phyloP scores from a whole-genome alignment of 2,329 filamentous ascomycete genomes.

The Monosporascus sp. region DNA sequence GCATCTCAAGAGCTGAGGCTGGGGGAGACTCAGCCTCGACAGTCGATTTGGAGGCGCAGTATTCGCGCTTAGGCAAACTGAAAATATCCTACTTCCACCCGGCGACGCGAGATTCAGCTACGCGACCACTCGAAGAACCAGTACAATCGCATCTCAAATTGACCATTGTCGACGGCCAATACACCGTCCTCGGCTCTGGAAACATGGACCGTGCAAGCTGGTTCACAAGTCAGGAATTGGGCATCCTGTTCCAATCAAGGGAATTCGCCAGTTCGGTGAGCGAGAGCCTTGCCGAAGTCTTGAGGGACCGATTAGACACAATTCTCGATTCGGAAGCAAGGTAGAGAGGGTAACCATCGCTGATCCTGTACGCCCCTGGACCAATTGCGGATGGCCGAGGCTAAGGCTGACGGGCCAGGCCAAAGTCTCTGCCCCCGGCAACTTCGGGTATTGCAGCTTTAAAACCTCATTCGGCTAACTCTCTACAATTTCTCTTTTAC shows the following conservation, averaged over 20 bases:
- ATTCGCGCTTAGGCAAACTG: constrained; percentile 40
- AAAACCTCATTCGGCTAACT: too few relatives aligned
- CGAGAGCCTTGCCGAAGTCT: constrained; percentile 23
- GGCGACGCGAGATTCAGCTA: constrained; percentile 8
- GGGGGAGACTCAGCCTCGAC: constrained; percentile 14
- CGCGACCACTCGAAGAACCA: constrained; percentile 44
- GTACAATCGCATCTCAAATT: constrained; percentile 75
- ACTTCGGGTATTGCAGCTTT: background rate
- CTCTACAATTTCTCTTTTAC: too few relatives aligned
- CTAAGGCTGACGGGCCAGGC: background rate
- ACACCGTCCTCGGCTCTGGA: constrained; percentile 68
- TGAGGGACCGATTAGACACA: constrained; percentile 27
- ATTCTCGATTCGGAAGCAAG: constrained; percentile 18
- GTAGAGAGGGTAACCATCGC: background rate
- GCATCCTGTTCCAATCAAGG: constrained; percentile 49
- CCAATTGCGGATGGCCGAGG: background rate
- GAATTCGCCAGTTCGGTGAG: constrained; percentile 27
- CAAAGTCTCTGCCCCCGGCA: background rate
- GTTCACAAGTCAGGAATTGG: constrained; percentile 82
- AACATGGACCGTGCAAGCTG: constrained; percentile 83
- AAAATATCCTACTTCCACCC: constrained; percentile 54
- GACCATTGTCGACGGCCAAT: constrained; percentile 63
- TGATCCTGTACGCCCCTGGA: background rate
- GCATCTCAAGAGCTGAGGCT: constrained; percentile 12
- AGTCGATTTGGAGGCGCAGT: constrained; percentile 38